phyloP scores from a whole-genome alignment of 116 monocot species.

The Posidonia oceanica region DNA sequence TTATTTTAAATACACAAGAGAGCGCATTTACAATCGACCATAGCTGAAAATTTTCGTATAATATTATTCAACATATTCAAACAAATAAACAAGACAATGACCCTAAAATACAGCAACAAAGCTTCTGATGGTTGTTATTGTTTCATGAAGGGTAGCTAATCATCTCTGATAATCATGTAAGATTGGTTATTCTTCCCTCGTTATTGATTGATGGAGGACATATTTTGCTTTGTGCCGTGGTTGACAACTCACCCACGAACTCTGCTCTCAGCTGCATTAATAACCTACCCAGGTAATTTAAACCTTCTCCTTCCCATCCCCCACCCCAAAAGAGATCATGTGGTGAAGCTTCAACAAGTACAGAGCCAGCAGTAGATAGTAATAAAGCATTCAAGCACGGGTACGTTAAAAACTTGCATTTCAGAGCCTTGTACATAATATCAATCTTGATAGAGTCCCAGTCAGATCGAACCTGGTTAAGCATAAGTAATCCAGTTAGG shows the following conservation, averaged over 20 bases:
- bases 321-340: constrained; percentile 99
- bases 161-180: no score
- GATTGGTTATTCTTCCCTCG: no score
- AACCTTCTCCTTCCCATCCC: constrained; percentile 84
- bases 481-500: background rate
- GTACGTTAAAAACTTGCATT: constrained; percentile 70
- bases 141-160: no score
- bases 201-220: no score
- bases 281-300: constrained; percentile 85
- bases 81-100: no score
- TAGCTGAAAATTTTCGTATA: no score
- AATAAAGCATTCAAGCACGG: constrained; percentile 48
- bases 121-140: no score
- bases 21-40: no score
- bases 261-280: constrained; percentile 81
- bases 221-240: no score
- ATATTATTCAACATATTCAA: no score
- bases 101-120: no score
- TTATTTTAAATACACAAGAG: no score
- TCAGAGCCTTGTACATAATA: constrained; percentile 74
- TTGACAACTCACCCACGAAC: constrained; percentile 23
- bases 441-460: constrained; percentile 74
- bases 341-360: constrained; percentile 88
- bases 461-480: constrained; percentile 50
- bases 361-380: constrained; percentile 56